Evolutionary conservation across 371 early-diverging fungal genomes (phyloP).

Genomic region (Mucor irregularis): DNA sequence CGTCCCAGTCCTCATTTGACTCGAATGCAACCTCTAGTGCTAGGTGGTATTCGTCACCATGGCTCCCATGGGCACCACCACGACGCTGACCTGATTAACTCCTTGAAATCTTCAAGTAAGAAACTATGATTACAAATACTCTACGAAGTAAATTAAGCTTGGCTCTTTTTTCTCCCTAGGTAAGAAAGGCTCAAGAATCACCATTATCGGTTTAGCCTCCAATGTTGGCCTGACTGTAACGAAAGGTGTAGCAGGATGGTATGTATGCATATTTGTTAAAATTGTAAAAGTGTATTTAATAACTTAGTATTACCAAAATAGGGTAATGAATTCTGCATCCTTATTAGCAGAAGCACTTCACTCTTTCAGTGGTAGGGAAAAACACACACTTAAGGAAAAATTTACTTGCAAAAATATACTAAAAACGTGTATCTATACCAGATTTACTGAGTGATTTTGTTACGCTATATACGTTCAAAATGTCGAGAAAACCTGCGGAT

Average conservation of each 20-base stretch:
- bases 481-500: conserved; percentile 65
- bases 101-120: conserved; percentile 22
- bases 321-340: conserved; percentile 71
- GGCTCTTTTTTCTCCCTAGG: conserved; percentile 18
- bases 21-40: neutral
- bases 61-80: conserved; percentile 23
- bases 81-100: conserved; percentile 18
- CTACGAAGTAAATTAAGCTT: neutral
- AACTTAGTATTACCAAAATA: conserved; percentile 10
- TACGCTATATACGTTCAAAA: conserved; percentile 69
- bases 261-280: neutral
- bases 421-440: conserved; percentile 4
- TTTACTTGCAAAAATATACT: too few relatives aligned
- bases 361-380: conserved; percentile 57
- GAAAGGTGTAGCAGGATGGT: conserved; percentile 72
- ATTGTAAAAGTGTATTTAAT: neutral
- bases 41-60: conserved; percentile 18
- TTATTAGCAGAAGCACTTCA: conserved; percentile 71
- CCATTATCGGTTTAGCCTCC: conserved; percentile 63
- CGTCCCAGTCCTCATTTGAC: neutral
- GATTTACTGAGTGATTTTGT: conserved; percentile 72
- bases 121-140: neutral
- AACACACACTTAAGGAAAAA: neutral
- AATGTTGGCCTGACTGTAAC: conserved; percentile 64
- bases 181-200: conserved; percentile 61